Evolutionary conservation across 768 basidiomycete species (phyloP).

Genomic region (Mycena amicta): DNA sequence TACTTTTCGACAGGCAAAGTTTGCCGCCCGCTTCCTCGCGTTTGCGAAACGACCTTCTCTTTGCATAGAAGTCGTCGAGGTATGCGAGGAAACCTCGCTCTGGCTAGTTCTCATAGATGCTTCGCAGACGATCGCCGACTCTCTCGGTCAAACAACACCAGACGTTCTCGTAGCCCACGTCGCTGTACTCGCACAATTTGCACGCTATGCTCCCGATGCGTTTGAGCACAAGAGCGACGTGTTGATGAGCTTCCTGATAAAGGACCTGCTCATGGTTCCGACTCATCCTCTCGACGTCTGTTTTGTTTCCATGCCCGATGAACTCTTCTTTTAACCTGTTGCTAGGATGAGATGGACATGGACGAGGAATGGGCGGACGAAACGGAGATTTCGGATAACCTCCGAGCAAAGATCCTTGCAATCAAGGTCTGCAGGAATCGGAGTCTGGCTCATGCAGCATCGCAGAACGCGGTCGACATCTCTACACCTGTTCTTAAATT

Average conservation of each 20-base stretch:
- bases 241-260: conserved; percentile 72
- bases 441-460: conserved; percentile 64
- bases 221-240: conserved; percentile 81
- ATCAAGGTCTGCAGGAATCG: conserved; percentile 85
- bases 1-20: conserved; percentile 76
- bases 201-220: conserved; percentile 63
- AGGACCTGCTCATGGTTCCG: conserved; percentile 67
- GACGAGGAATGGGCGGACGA: conserved; percentile 80
- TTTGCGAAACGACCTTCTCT: conserved; percentile 53
- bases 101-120: not conserved
- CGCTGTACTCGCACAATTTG: conserved; percentile 74
- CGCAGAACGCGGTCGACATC: conserved; percentile 63
- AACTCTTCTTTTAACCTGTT: conserved; percentile 2
- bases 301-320: conserved; percentile 7
- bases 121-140: conserved; percentile 58
- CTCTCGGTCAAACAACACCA: conserved; percentile 47
- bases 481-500: conserved; percentile 78
- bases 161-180: conserved; percentile 66
- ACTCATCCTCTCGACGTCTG: conserved; percentile 48
- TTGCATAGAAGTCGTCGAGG: conserved; percentile 65
- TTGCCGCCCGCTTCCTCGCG: conserved; percentile 76
- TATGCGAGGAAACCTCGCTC: conserved; percentile 29
- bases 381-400: conserved; percentile 53
- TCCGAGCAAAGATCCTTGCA: conserved; percentile 71
- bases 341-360: conserved; percentile 63